Conservation (phyloP, 495 filamentous ascomycete genomes). For the Xylaria venustula region DNA sequence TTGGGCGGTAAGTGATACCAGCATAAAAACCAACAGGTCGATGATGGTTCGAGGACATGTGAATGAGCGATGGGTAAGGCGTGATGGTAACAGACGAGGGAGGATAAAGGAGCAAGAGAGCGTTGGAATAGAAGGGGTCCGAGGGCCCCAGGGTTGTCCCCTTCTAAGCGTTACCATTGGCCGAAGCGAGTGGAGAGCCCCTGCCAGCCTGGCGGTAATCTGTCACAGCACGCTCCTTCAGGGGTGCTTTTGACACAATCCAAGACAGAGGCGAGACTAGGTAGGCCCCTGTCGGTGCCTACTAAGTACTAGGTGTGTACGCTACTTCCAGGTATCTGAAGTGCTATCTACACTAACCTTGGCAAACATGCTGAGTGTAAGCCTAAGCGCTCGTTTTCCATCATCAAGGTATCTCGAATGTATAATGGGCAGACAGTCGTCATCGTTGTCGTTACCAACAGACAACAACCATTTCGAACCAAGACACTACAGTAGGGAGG, state of each 20-base stretch:
- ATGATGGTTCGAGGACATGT: neutral
- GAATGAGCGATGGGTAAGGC: neutral
- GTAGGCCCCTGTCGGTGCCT: neutral
- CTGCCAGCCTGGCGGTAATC: neutral
- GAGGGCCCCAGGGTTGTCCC: neutral
- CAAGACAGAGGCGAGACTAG: conserved; percentile 8
- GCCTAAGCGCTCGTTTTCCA: too few relatives aligned
- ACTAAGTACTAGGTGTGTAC: too few relatives aligned
- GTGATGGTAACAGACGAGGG: too few relatives aligned
- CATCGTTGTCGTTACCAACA: too few relatives aligned
- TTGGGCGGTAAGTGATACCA: neutral
- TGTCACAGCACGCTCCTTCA: conserved; percentile 37
- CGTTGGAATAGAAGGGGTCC: neutral
- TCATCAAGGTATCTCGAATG: too few relatives aligned
- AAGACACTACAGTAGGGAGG: too few relatives aligned
- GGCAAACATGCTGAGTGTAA: too few relatives aligned
- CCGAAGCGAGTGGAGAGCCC: neutral
- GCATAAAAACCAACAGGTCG: neutral
- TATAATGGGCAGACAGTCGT: too few relatives aligned
- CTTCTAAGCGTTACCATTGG: neutral
- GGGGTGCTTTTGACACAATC: conserved; percentile 32
- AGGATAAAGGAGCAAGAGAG: neutral
- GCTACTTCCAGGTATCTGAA: too few relatives aligned
- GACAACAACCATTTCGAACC: too few relatives aligned
- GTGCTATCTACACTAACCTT: too few relatives aligned